Conservation (phyloP, 768 basidiomycete genomes). For the Roridomyces roridus region DNA sequence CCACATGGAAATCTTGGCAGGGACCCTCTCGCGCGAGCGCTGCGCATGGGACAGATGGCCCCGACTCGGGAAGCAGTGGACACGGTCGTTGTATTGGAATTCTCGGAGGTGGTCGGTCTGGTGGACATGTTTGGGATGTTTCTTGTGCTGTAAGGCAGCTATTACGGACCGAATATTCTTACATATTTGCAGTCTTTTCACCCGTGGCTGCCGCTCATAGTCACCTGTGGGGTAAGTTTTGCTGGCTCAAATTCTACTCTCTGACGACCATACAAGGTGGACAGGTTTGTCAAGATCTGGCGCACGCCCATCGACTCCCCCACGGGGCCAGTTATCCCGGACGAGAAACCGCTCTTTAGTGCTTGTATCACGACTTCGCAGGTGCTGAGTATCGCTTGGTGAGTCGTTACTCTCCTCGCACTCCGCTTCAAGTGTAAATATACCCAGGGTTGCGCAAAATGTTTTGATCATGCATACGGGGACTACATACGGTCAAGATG, state of each 20-base stretch:
- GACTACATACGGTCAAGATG: constrained; percentile 44
- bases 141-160: neutral
- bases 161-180: neutral
- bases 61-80: constrained; percentile 66
- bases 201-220: constrained; percentile 64
- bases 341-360: constrained; percentile 82
- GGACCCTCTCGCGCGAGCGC: constrained; percentile 65
- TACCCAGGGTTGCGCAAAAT: constrained; percentile 61
- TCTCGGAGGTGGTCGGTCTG: constrained; percentile 72
- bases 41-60: constrained; percentile 69
- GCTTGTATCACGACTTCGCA: constrained; percentile 71
- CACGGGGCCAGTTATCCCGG: constrained; percentile 53
- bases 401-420: constrained; percentile 7
- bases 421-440: neutral
- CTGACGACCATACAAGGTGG: constrained; percentile 52
- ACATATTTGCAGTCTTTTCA: constrained; percentile 65
- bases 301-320: constrained; percentile 47
- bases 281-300: constrained; percentile 82
- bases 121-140: constrained; percentile 76
- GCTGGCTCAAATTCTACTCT: neutral
- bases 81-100: constrained; percentile 68
- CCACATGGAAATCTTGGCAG: constrained; percentile 60
- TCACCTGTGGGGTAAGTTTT: constrained; percentile 76
- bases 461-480: constrained; percentile 60
- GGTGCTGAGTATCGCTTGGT: constrained; percentile 72